Conservation (phyloP, 225 moss, liverwort and hornwort genomes). For the Marchantia polymorpha region DNA sequence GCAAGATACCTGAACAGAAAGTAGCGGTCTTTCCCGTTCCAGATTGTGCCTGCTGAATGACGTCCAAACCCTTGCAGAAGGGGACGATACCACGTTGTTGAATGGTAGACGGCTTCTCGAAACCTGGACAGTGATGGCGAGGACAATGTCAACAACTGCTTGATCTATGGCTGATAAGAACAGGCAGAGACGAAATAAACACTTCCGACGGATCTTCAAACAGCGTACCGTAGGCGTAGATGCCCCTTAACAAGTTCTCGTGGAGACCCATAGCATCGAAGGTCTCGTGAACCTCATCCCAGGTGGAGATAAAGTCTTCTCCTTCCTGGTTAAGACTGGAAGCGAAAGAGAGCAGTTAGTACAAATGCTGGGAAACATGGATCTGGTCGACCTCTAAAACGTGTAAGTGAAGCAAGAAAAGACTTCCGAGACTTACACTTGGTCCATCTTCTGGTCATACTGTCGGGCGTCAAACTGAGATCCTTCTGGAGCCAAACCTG, state of each 20-base stretch:
- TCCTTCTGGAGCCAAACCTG: slow-evolving; percentile 68
- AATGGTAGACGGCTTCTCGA: slow-evolving; percentile 69
- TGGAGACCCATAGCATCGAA: slow-evolving; percentile 64
- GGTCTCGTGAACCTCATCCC: slow-evolving; percentile 67
- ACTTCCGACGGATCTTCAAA: not conserved
- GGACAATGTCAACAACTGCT: not conserved
- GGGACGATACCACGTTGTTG: slow-evolving; percentile 69
- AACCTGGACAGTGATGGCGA: slow-evolving; percentile 34
- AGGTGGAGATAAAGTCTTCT: slow-evolving; percentile 65
- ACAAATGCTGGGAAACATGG: not conserved
- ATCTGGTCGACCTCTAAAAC: not conserved
- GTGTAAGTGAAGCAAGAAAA: slow-evolving; percentile 23
- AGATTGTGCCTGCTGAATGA: slow-evolving; percentile 62
- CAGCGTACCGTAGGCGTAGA: slow-evolving; percentile 58
- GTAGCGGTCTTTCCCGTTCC: slow-evolving; percentile 63
- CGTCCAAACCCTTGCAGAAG: slow-evolving; percentile 59
- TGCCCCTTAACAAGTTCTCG: slow-evolving; percentile 60
- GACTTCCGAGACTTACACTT: slow-evolving; percentile 51
- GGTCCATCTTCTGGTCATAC: slow-evolving; percentile 77
- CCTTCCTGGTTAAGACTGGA: slow-evolving; percentile 50
- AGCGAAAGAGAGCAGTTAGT: not conserved
- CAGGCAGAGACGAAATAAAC: not conserved
- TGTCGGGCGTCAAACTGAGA: slow-evolving; percentile 60
- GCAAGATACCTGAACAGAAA: slow-evolving; percentile 56
- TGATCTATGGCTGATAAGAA: not conserved